Base-by-base conservation (phyloP, 2,329 filamentous ascomycete species). In the Alternaria rosae region DNA sequence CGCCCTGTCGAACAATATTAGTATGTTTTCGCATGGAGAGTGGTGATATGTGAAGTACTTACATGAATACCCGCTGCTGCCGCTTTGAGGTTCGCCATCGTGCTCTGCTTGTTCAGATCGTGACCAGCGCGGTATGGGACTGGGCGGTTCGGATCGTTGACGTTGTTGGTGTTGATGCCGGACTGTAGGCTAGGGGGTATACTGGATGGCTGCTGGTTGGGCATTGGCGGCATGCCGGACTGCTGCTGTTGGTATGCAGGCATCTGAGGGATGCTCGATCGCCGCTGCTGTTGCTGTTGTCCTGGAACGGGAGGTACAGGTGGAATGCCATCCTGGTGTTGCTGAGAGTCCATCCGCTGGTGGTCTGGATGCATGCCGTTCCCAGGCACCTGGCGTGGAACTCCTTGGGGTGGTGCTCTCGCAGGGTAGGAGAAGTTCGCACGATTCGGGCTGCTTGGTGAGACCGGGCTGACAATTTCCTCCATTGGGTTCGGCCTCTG, bases 371-470 rank as follows among this genome's bases (percentile, higher is more conserved):
- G 57, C n/a, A 57, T 44, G 7, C 58, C 53, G 12, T 52, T 38
- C 20, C 17, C 42, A 25, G 70, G 69, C 10, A 77, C 58, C 15
- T 77, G 73, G 23, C 73, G 70, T 12, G 76, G 74, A 6, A 75
- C 70, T 13, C 76, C 76, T 47, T 70, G 65, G 15, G 76, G 76
- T 6, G 75, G 75, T 50, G 70, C 65, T 59, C 76, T 61, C 11
- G 72, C 70, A 20, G 76, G 76, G 45, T 79, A 79, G 1, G 76
- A 79, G 59, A 79, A 79, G 58, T 79, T 78, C 7, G 71, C 72
- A 20, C 70, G 66, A 2, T 65, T 65, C 10, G 76, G 74, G 56
- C 74, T 76, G 10, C 65, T 59, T 7, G 76, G 75, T 13, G 65
- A 74, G 3, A 76, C 61, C 4, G 71, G 72, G 13, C 71, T 71